These are phyloP conservation scores for Raphanus hybrid DNA, from an alignment of 441 rosid genomes.

Conservation along the genomic window DNA sequence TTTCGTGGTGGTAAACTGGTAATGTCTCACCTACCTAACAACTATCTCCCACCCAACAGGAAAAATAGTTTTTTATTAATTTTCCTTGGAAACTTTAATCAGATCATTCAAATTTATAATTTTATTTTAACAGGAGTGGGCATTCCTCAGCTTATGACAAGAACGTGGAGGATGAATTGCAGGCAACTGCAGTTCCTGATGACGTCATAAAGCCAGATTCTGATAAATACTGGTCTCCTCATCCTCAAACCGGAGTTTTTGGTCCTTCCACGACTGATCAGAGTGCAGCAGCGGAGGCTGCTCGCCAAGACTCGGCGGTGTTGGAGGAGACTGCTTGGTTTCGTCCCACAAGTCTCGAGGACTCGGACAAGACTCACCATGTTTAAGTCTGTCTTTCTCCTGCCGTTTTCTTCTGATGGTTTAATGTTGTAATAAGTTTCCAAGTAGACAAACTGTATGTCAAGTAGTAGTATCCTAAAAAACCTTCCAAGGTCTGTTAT, in stretches of 20 bases:
- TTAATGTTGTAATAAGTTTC: constrained; percentile 29
- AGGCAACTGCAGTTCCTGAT: constrained; percentile 64
- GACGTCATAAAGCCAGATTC: constrained; percentile 65
- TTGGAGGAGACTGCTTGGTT: constrained; percentile 90
- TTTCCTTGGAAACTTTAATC: not conserved
- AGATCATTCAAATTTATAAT: not conserved
- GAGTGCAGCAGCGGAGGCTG: constrained; percentile 33
- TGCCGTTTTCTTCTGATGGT: not conserved
- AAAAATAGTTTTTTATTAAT: constrained; percentile 3
- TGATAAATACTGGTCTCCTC: constrained; percentile 88
- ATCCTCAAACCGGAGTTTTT: constrained; percentile 86
- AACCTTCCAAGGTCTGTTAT: not conserved
- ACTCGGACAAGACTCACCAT: constrained; percentile 74
- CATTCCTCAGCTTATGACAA: constrained; percentile 76
- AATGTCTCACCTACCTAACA: constrained; percentile 27
- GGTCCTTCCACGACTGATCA: constrained; percentile 62
- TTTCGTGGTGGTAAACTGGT: constrained; percentile 9
- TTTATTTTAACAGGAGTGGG: constrained; percentile 39
- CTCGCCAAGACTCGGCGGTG: constrained; percentile 42
- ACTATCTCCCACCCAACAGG: constrained; percentile 37
- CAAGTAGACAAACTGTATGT: constrained; percentile 23
- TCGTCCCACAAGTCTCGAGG: constrained; percentile 86
- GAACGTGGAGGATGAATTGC: constrained; percentile 73
- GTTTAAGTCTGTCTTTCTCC: constrained; percentile 3
- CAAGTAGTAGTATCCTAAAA: not conserved